Percentiles rank a stretch among this genome's conserved stretches.
Conservation (phyloP, 495 filamentous ascomycete genomes). For the Aspergillus egyptiacus region DNA sequence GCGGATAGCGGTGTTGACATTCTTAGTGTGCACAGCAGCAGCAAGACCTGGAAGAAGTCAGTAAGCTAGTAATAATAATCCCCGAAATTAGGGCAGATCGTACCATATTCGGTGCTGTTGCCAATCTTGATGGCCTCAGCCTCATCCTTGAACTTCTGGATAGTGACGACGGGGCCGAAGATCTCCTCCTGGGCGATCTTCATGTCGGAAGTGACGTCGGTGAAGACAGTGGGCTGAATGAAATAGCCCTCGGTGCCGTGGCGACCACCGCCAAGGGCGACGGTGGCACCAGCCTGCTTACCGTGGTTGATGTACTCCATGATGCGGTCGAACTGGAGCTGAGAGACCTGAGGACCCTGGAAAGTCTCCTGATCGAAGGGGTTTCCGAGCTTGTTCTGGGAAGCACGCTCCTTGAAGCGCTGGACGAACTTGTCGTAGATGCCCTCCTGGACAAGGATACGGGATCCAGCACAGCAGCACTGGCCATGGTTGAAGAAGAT, state of each 20-base stretch:
- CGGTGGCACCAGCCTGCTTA: conserved; percentile 78
- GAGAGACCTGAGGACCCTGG: conserved; percentile 94
- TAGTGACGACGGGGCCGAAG: conserved; percentile 89
- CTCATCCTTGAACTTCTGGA: conserved; percentile 89
- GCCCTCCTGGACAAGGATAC: conserved; percentile 90
- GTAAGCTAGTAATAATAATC: not conserved
- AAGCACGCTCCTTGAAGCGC: conserved; percentile 80
- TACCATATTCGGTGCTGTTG: conserved; percentile 73
- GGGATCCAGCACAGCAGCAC: conserved; percentile 94
- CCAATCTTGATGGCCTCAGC: conserved; percentile 76
- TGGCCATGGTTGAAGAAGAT: conserved; percentile 99
- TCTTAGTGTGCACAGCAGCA: conserved; percentile 84
- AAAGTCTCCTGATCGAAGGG: conserved; percentile 84
- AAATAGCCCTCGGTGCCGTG: conserved; percentile 91
- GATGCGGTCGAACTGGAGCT: conserved; percentile 94
- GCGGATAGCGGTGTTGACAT: conserved; percentile 88
- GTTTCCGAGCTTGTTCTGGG: conserved; percentile 82
- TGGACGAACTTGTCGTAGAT: conserved; percentile 94
- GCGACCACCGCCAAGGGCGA: conserved; percentile 81
- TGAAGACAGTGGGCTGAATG: conserved; percentile 97
- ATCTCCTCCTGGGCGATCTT: conserved; percentile 99
- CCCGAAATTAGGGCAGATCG: not conserved
- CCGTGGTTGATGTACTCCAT: conserved; percentile 96
- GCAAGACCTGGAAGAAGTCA: conserved; percentile 56
- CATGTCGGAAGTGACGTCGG: conserved; percentile 81